A percentile compares a stretch with the other conserved stretches of the same genome.
Conservation (phyloP, 352 stramenopile species). For the Lagenidium sp. region DNA sequence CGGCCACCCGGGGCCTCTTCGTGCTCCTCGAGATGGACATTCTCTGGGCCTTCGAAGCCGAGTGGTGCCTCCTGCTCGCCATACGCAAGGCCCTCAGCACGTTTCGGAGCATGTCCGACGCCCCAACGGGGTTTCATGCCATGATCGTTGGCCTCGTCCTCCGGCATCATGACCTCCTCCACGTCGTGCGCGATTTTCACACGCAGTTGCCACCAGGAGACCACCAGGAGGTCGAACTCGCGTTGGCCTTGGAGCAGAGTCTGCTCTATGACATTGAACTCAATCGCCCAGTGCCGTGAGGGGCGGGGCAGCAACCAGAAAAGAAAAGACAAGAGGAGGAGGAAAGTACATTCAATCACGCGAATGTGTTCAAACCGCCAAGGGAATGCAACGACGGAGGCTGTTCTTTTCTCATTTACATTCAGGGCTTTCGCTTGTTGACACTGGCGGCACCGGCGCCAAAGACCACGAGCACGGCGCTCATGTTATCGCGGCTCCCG, state of each 20-base stretch:
- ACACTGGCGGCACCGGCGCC: slow-evolving; percentile 12
- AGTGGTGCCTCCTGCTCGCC: slow-evolving; percentile 11
- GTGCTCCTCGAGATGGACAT: slow-evolving; percentile 7
- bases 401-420: slow-evolving; percentile 2
- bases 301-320: too few relatives aligned
- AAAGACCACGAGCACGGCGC: slow-evolving; percentile 76
- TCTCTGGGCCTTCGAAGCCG: slow-evolving; percentile 10
- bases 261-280: slow-evolving; percentile 39
- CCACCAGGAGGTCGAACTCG: too few relatives aligned
- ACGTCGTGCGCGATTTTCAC: neutral
- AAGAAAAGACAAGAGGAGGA: too few relatives aligned
- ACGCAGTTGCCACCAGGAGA: neutral
- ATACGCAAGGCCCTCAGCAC: slow-evolving; percentile 8
- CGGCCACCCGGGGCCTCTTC: slow-evolving; percentile 5
- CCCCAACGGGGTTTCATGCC: slow-evolving; percentile 7
- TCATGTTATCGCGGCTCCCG: slow-evolving; percentile 86
- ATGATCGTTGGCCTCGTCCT: slow-evolving; percentile 4
- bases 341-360: too few relatives aligned
- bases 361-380: slow-evolving; percentile 2
- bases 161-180: neutral
- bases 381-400: slow-evolving; percentile 5
- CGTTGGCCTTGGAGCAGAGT: slow-evolving; percentile 32
- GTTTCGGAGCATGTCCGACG: neutral
- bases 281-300: too few relatives aligned
- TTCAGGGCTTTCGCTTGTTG: slow-evolving; percentile 4